phyloP scores from a whole-genome alignment of 2,329 filamentous ascomycete species.

The Trichoderma arundinaceum region DNA sequence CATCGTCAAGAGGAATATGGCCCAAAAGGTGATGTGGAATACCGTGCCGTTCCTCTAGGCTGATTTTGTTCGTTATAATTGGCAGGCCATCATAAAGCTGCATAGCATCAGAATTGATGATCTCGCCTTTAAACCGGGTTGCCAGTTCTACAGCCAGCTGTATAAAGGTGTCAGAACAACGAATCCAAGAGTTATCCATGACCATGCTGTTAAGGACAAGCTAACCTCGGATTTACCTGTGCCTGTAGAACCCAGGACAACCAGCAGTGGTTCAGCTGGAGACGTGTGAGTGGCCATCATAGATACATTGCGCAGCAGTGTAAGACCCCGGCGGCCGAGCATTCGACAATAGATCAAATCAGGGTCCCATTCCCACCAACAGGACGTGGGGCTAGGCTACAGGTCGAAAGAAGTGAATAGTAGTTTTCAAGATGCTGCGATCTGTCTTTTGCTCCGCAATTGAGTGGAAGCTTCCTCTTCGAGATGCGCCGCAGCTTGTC shows the following conservation, averaged over 20 bases:
- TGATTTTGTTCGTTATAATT: conserved; percentile 94
- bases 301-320: conserved; percentile 44
- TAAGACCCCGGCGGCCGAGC: conserved; percentile 37
- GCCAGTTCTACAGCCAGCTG: conserved; percentile 91
- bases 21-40: conserved; percentile 89
- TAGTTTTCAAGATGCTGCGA: not conserved
- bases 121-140: conserved; percentile 81
- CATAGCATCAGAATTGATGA: conserved; percentile 98
- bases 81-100: conserved; percentile 92
- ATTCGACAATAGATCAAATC: conserved; percentile 36
- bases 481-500: conserved; percentile 3
- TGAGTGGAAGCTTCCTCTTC: conserved; percentile 4
- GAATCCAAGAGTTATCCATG: not conserved
- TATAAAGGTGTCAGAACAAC: conserved; percentile 5
- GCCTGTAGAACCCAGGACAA: conserved; percentile 86
- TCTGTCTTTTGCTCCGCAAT: conserved; percentile 2
- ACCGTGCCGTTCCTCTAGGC: conserved; percentile 72
- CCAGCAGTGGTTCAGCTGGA: conserved; percentile 69
- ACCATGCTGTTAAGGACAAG: not conserved
- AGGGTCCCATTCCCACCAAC: conserved; percentile 3
- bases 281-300: conserved; percentile 48
- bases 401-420: not conserved
- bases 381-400: too few relatives aligned
- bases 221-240: conserved; percentile 90
- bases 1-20: conserved; percentile 73